These are phyloP conservation scores for Luvunga scandens DNA, from an alignment of 345 rosid genomes.

Conservation along the genomic window DNA sequence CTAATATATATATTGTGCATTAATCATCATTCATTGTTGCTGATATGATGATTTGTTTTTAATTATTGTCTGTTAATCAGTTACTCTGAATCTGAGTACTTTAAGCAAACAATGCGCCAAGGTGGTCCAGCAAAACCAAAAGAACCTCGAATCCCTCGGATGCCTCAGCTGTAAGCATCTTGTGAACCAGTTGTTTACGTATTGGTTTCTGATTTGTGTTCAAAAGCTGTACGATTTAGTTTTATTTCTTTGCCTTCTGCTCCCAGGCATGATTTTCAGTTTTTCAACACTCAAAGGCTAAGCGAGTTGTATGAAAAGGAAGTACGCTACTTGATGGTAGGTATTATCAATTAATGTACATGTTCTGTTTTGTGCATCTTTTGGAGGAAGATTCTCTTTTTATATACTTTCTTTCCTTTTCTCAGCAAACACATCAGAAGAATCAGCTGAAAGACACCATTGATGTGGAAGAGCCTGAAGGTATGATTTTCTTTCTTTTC, in stretches of 20 bases:
- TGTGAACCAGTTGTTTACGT: not conserved
- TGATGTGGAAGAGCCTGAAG: constrained; percentile 98
- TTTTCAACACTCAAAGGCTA: constrained; percentile 92
- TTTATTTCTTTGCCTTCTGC: constrained; percentile 10
- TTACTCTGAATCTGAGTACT: constrained; percentile 96
- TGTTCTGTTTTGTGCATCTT: not conserved
- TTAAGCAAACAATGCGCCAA: constrained; percentile 96
- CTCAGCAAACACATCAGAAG: constrained; percentile 98
- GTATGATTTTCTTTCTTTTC: constrained; percentile 26
- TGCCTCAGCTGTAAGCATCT: constrained; percentile 87
- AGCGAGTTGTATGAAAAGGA: constrained; percentile 97
- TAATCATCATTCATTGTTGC: not conserved
- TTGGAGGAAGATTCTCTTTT: constrained; percentile 2
- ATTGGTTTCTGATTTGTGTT: not conserved
- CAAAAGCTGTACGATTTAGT: constrained; percentile 8
- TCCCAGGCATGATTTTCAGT: constrained; percentile 93
- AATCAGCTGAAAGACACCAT: constrained; percentile 90
- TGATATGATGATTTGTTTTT: not conserved
- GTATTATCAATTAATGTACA: constrained; percentile 21
- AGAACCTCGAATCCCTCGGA: constrained; percentile 98
- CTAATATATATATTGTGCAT: not conserved
- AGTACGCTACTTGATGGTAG: constrained; percentile 93
- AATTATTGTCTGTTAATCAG: constrained; percentile 30
- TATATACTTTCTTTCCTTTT: not conserved
- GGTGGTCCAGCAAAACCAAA: constrained; percentile 89